These are phyloP conservation scores for Chrysochromulina tobinii DNA, from an alignment of 78 protist species.

Conservation along the genomic window DNA sequence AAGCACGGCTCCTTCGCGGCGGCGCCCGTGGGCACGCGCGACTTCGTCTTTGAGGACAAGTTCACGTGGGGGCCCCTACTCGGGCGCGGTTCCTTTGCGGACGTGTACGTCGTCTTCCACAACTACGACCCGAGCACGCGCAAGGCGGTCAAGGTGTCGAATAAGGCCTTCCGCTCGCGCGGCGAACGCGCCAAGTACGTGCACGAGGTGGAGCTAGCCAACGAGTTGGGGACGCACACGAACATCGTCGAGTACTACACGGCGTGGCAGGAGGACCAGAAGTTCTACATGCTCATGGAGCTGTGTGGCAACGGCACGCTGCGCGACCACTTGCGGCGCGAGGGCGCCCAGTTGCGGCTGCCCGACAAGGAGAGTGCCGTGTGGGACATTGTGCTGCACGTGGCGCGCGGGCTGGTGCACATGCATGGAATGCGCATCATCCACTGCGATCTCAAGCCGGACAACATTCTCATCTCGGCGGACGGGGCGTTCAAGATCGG, in stretches of 20 bases:
- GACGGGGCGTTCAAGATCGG: conserved; percentile 33
- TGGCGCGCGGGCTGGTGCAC: conserved; percentile 21
- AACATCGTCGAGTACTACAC: conserved; percentile 16
- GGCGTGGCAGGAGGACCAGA: conserved; percentile 1
- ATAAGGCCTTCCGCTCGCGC: not conserved
- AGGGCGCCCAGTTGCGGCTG: not conserved
- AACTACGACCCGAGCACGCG: not conserved
- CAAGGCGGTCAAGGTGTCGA: not conserved
- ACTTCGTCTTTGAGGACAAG: not conserved
- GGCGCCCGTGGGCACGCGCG: not conserved
- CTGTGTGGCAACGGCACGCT: conserved; percentile 12
- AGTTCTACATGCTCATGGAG: conserved; percentile 17
- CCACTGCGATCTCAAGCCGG: conserved; percentile 37
- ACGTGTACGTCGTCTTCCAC: not conserved
- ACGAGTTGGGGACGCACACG: not conserved
- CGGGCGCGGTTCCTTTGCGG: not conserved
- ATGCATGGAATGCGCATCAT: not conserved
- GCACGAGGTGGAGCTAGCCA: not conserved
- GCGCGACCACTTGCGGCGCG: not conserved
- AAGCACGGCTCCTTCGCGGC: no score
- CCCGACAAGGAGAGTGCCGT: not conserved
- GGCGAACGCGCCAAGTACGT: conserved; percentile 7
- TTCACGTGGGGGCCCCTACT: not conserved
- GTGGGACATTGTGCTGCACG: not conserved
- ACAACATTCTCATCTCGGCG: conserved; percentile 20